Conservation (phyloP, 495 filamentous ascomycete genomes). For the Thermochaetoides thermophila region DNA sequence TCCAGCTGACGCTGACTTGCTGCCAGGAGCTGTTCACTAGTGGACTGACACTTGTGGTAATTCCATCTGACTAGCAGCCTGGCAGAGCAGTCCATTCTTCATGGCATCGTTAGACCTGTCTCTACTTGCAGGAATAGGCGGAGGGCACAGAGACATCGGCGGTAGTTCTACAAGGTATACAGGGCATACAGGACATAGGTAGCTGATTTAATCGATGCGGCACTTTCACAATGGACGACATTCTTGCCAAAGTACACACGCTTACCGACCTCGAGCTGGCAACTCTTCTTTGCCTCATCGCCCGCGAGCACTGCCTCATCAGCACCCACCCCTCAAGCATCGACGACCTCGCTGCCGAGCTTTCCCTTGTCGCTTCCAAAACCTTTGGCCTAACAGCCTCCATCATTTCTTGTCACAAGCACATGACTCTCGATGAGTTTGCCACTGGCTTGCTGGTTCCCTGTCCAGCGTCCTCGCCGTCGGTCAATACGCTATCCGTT, state of each 20-base stretch:
- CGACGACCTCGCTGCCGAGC: conserved; percentile 51
- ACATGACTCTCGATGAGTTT: conserved; percentile 70
- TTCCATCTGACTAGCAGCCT: too few relatives aligned
- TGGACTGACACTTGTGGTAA: too few relatives aligned
- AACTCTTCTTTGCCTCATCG: conserved; percentile 59
- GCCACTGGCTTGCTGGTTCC: conserved; percentile 47
- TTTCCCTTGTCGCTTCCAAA: conserved; percentile 51
- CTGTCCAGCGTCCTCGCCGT: conserved; percentile 7
- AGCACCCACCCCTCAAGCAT: conserved; percentile 48
- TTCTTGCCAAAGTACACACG: conserved; percentile 50
- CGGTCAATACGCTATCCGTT: conserved; percentile 14
- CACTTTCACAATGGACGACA: conserved; percentile 36
- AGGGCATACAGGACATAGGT: background rate
- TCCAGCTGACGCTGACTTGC: too few relatives aligned
- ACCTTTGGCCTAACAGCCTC: conserved; percentile 56
- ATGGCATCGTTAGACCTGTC: too few relatives aligned
- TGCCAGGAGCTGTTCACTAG: too few relatives aligned
- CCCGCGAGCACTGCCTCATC: conserved; percentile 77
- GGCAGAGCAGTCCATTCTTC: too few relatives aligned
- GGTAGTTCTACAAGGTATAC: too few relatives aligned
- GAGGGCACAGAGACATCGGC: too few relatives aligned
- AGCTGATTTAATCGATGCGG: conserved; percentile 32
- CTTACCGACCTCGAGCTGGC: conserved; percentile 86
- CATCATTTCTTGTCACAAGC: conserved; percentile 54
- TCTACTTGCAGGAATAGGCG: too few relatives aligned